Conservation (phyloP, 2,329 filamentous ascomycete species). For the Myriangium duriaei region DNA sequence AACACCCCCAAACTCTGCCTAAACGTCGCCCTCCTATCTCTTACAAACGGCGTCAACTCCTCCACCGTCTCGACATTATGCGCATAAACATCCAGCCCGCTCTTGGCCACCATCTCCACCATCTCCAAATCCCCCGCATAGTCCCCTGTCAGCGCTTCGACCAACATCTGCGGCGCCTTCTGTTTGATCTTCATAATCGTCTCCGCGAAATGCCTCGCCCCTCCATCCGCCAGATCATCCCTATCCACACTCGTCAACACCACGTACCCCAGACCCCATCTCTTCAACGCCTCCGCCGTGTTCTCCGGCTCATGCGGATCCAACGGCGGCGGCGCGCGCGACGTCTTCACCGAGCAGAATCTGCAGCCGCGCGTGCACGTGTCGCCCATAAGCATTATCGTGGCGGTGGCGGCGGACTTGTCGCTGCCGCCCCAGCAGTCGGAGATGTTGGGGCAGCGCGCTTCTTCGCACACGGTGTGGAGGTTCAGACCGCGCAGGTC, state of each 20-base stretch:
- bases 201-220: slow-evolving; percentile 80
- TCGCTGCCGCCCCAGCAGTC: slow-evolving; percentile 92
- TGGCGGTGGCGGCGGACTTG: slow-evolving; percentile 85
- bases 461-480: slow-evolving; percentile 96
- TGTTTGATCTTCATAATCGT: slow-evolving; percentile 88
- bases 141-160: slow-evolving; percentile 79
- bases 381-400: slow-evolving; percentile 99
- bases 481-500: slow-evolving; percentile 80
- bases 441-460: slow-evolving; percentile 90
- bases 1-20: slow-evolving; percentile 72
- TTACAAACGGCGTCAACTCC: slow-evolving; percentile 74
- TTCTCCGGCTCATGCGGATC: slow-evolving; percentile 96
- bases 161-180: slow-evolving; percentile 56
- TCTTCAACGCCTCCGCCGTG: slow-evolving; percentile 78
- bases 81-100: slow-evolving; percentile 88
- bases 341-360: slow-evolving; percentile 95
- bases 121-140: slow-evolving; percentile 76
- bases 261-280: slow-evolving; percentile 94
- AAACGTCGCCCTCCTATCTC: slow-evolving; percentile 83
- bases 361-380: slow-evolving; percentile 93
- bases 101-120: slow-evolving; percentile 71
- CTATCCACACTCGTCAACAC: slow-evolving; percentile 89
- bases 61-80: slow-evolving; percentile 97
- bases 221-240: slow-evolving; percentile 81
- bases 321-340: slow-evolving; percentile 59